Conservation (phyloP, 2,329 filamentous ascomycete species). For the Colletotrichum musicola region DNA sequence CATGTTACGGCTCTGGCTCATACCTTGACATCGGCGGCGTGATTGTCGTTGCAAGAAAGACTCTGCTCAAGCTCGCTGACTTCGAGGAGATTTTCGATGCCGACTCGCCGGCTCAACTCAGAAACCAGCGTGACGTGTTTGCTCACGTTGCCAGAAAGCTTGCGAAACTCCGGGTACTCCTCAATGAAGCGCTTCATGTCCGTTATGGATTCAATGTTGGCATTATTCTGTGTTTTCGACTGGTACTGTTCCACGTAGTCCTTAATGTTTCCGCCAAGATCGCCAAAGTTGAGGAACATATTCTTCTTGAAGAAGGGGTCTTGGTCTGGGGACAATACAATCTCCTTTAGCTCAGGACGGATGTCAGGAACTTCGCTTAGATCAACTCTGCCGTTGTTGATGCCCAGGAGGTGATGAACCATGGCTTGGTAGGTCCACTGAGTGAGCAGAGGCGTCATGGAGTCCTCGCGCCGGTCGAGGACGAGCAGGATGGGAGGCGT, state of each 20-base stretch:
- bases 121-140: conserved; percentile 98
- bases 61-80: conserved; percentile 98
- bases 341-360: conserved; percentile 88
- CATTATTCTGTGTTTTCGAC: conserved; percentile 94
- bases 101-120: conserved; percentile 90
- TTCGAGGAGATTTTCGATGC: conserved; percentile 88
- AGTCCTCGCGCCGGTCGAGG: conserved; percentile 92
- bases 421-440: conserved; percentile 99
- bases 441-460: conserved; percentile 91
- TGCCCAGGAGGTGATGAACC: conserved; percentile 96
- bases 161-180: conserved; percentile 97
- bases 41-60: conserved; percentile 96
- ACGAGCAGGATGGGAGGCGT: conserved; percentile 94
- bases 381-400: conserved; percentile 94
- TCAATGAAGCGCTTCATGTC: conserved; percentile 99
- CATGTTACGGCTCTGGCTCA: conserved; percentile 37
- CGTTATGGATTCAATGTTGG: conserved; percentile 95
- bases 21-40: conserved; percentile 90
- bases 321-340: conserved; percentile 95
- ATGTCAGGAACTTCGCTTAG: conserved; percentile 87
- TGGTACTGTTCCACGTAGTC: conserved; percentile 99
- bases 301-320: conserved; percentile 99
- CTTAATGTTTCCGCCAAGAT: conserved; percentile 95
- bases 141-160: conserved; percentile 96
- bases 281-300: conserved; percentile 98